Conservation (phyloP, 1,139 yeast species). For the Maudiozyma humilis region DNA sequence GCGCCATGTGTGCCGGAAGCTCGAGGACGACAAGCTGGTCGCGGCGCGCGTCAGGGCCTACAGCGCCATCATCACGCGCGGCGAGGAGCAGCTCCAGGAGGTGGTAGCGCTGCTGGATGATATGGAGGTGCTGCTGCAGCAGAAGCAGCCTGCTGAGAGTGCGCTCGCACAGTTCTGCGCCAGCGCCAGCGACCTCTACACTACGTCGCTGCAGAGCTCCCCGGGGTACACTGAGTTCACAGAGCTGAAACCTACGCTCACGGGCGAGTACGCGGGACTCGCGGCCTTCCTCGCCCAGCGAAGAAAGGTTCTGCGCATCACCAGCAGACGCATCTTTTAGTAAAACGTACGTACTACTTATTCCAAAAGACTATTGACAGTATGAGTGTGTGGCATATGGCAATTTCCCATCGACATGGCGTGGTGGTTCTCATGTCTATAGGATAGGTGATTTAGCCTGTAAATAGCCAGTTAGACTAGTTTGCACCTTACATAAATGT, state of each 20-base stretch:
- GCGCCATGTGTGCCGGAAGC: conserved; percentile 6
- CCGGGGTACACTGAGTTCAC: not conserved
- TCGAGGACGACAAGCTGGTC: conserved; percentile 4
- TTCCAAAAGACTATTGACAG: not conserved
- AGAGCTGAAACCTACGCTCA: not conserved
- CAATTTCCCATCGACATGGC: too few relatives aligned
- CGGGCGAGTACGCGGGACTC: not conserved
- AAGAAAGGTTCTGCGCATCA: not conserved
- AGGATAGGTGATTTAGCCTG: too few relatives aligned
- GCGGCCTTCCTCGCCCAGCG: not conserved
- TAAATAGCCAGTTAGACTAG: too few relatives aligned
- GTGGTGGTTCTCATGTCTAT: too few relatives aligned
- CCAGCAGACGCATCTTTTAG: conserved; percentile 1
- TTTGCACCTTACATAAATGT: not conserved
- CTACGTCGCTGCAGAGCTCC: not conserved
- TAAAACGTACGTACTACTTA: not conserved
- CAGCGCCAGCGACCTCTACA: not conserved
- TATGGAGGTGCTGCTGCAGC: not conserved
- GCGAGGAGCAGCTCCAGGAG: conserved; percentile 11
- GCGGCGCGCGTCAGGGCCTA: conserved; percentile 1
- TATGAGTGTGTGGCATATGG: too few relatives aligned
- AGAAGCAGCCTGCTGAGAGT: not conserved
- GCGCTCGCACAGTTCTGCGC: not conserved
- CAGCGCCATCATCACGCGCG: not conserved
- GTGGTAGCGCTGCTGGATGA: not conserved